phyloP scores from a whole-genome alignment of 2,329 filamentous ascomycete species.

The Venturia aucupariae region DNA sequence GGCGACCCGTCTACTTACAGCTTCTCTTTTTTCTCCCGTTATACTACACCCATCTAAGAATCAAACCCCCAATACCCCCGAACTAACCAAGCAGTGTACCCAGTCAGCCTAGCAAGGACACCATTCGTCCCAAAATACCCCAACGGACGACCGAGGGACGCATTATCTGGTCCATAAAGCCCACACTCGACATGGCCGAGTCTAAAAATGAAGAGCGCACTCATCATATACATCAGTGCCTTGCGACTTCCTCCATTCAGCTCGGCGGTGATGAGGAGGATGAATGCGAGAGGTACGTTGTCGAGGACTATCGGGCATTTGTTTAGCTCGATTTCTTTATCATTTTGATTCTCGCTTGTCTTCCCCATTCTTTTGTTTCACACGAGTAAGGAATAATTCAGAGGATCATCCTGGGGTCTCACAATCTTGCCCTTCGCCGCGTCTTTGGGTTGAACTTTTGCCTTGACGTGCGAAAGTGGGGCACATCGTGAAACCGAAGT shows the following conservation, averaged over 20 bases:
- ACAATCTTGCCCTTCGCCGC: background rate
- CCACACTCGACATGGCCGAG: background rate
- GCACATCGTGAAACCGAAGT: background rate
- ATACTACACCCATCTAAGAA: too few relatives aligned
- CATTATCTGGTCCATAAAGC: background rate
- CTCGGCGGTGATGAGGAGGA: slow-evolving; percentile 1
- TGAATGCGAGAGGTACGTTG: slow-evolving; percentile 1
- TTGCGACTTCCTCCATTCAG: slow-evolving; percentile 6
- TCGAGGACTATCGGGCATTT: background rate
- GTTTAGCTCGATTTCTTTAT: background rate
- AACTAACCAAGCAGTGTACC: background rate
- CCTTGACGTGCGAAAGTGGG: background rate
- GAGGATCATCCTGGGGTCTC: background rate
- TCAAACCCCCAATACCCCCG: background rate
- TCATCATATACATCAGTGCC: background rate
- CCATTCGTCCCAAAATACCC: background rate
- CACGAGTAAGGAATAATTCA: background rate
- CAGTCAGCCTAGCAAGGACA: background rate
- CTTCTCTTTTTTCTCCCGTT: too few relatives aligned
- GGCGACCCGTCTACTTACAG: too few relatives aligned
- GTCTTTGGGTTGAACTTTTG: background rate
- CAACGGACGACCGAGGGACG: background rate
- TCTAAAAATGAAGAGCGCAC: background rate
- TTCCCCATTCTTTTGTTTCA: background rate
- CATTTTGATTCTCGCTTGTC: too few relatives aligned